These are phyloP conservation scores for Volvox carteri DNA, from an alignment of 163 green algal species.

Conservation along the genomic window DNA sequence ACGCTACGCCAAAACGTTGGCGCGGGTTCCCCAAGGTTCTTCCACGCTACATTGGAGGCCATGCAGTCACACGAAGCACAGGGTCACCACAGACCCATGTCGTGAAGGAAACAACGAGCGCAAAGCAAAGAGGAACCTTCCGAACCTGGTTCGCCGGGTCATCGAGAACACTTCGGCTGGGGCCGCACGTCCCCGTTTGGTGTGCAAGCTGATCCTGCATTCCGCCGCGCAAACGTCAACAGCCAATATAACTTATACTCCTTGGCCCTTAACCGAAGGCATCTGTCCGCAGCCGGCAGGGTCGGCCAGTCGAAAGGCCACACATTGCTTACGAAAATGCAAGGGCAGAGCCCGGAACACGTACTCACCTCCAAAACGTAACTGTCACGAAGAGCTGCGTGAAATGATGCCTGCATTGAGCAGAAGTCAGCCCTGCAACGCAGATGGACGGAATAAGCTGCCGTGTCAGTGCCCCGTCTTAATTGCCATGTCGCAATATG, in stretches of 20 bases:
- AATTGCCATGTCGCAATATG: neutral
- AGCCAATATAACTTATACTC: no score
- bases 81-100: no score
- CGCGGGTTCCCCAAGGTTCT: no score
- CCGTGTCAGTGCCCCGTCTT: neutral
- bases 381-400: slow-evolving; percentile 32
- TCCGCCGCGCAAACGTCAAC: neutral
- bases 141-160: slow-evolving; percentile 39
- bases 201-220: neutral
- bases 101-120: no score
- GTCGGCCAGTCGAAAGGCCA: slow-evolving; percentile 3
- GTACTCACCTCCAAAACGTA: slow-evolving; percentile 30
- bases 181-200: neutral
- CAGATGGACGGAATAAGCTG: neutral
- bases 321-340: neutral
- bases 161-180: slow-evolving; percentile 3
- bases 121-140: neutral
- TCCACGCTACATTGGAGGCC: no score
- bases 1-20: no score
- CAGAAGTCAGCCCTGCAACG: neutral
- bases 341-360: no score
- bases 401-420: slow-evolving; percentile 46
- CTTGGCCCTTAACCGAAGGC: no score
- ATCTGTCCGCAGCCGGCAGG: neutral
- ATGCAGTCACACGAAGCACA: no score